These are phyloP conservation scores for Ilyonectria destructans DNA, from an alignment of 2,329 filamentous ascomycete species.

Conservation along the genomic window DNA sequence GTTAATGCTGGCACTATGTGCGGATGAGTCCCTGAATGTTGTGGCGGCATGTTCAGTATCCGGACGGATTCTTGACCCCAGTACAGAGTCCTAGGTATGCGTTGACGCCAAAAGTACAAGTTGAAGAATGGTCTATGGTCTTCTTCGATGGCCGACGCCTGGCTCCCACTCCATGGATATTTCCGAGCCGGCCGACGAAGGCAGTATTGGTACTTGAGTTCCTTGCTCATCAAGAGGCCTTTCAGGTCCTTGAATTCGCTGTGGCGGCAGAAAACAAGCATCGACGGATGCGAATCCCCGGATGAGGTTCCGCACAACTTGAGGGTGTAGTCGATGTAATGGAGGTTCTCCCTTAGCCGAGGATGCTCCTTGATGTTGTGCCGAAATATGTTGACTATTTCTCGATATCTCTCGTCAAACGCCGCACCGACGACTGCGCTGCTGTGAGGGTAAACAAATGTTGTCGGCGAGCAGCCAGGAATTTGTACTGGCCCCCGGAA, in stretches of 20 bases:
- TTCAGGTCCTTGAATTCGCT: background rate
- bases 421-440: background rate
- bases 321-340: slow-evolving; percentile 1
- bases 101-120: slow-evolving; percentile 4
- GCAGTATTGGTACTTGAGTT: slow-evolving; percentile 1
- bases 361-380: background rate
- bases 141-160: too few species aligned
- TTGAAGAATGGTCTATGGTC: background rate
- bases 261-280: background rate
- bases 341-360: background rate
- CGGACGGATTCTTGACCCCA: background rate
- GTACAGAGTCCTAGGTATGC: background rate
- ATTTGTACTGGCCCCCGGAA: background rate
- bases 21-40: background rate
- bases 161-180: background rate
- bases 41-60: too few species aligned
- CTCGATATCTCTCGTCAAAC: background rate
- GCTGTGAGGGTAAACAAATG: slow-evolving; percentile 2
- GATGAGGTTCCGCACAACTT: background rate
- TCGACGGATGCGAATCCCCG: background rate
- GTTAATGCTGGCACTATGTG: background rate
- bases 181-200: background rate
- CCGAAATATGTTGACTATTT: slow-evolving; percentile 4
- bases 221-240: background rate
- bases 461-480: background rate